Evolutionary conservation across 176 grass and related monocot genomes (phyloP).

Genomic region (Coix lacrymajobi): DNA sequence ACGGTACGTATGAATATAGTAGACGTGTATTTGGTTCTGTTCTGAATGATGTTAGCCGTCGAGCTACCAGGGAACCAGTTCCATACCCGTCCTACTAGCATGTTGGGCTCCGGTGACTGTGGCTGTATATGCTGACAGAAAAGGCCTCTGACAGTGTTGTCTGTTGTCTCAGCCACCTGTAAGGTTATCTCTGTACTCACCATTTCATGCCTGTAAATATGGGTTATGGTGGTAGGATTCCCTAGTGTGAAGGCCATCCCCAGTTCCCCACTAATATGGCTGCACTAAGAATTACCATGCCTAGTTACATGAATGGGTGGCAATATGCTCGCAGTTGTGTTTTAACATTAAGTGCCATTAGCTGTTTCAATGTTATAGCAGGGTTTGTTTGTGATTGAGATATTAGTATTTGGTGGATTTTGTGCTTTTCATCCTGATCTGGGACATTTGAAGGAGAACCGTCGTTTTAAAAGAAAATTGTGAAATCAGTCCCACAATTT

Average conservation of each 20-base stretch:
- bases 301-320: slow-evolving; percentile 23
- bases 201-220: slow-evolving; percentile 46
- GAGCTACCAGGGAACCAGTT: slow-evolving; percentile 35
- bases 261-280: neutral
- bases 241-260: slow-evolving; percentile 8
- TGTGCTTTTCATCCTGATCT: slow-evolving; percentile 17
- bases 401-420: slow-evolving; percentile 6
- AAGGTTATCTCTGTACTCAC: slow-evolving; percentile 25
- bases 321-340: neutral
- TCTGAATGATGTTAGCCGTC: slow-evolving; percentile 56
- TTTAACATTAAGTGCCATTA: slow-evolving; percentile 19
- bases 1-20: slow-evolving; percentile 69
- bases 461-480: neutral
- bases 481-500: neutral
- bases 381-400: neutral
- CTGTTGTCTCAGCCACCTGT: slow-evolving; percentile 25
- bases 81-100: slow-evolving; percentile 58
- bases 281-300: slow-evolving; percentile 10
- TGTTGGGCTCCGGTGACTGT: slow-evolving; percentile 8
- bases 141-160: slow-evolving; percentile 8
- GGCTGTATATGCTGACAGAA: slow-evolving; percentile 15
- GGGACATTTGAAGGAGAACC: neutral
- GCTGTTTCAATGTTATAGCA: neutral
- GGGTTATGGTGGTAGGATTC: slow-evolving; percentile 31
- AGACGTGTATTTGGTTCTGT: slow-evolving; percentile 72